Percentiles rank a stretch among this genome's conserved stretches.
Conservation (phyloP, 495 filamentous ascomycete genomes). For the Penicillium malachiteum region DNA sequence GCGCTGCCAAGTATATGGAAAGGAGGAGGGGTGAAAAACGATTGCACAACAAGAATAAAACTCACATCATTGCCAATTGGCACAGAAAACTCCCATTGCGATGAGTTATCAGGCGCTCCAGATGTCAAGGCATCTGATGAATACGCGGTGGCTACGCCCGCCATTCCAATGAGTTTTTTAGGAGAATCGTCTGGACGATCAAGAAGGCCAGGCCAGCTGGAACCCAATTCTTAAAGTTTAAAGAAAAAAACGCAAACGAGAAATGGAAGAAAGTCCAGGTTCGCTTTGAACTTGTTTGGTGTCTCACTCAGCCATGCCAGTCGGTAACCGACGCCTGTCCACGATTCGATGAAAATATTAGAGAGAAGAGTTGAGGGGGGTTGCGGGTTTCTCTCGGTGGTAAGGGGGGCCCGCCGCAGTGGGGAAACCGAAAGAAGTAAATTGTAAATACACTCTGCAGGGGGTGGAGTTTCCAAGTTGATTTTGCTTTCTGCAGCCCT, state of each 20-base stretch:
- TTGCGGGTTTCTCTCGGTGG: constrained; percentile 14
- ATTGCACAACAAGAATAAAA: constrained; percentile 1
- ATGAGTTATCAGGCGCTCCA: constrained; percentile 29
- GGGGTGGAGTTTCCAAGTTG: constrained; percentile 13
- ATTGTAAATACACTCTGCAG: constrained; percentile 38
- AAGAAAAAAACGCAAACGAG: constrained; percentile 10
- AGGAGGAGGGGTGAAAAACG: not conserved
- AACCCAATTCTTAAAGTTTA: constrained; percentile 20
- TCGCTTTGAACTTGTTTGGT: constrained; percentile 6
- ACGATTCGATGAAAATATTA: constrained; percentile 1
- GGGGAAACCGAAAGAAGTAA: constrained; percentile 36
- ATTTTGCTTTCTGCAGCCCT: not conserved
- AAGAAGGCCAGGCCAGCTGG: constrained; percentile 47
- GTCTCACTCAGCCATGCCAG: constrained; percentile 40
- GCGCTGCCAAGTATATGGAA: not conserved
- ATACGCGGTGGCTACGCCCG: constrained; percentile 44
- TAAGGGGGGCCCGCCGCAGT: constrained; percentile 18
- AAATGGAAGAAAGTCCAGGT: constrained; percentile 7
- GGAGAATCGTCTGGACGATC: not conserved
- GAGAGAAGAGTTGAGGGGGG: constrained; percentile 10
- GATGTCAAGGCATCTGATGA: constrained; percentile 42
- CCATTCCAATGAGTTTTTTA: constrained; percentile 37
- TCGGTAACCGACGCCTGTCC: constrained; percentile 13
- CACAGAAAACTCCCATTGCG: constrained; percentile 49
- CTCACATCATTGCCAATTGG: constrained; percentile 44